Conservation (phyloP, 306 rosid species). For the Dalbergia cultrata region DNA sequence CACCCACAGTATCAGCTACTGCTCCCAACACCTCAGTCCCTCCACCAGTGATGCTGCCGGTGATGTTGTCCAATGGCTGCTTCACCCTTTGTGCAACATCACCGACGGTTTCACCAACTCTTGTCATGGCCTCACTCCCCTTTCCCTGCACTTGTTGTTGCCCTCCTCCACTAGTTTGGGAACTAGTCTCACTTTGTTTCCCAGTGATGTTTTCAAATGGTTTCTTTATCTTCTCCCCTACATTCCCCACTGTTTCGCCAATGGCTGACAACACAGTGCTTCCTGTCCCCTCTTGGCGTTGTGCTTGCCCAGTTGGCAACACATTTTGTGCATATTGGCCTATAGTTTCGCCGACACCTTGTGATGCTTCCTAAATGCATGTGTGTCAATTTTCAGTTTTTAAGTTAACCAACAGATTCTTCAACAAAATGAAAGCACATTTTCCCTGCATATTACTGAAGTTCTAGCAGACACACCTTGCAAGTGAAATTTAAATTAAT, state of each 20-base stretch:
- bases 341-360: conserved; percentile 47
- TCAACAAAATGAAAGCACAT: conserved; percentile 17
- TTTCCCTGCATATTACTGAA: neutral
- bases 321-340: conserved; percentile 23
- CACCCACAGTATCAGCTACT: conserved; percentile 50
- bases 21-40: conserved; percentile 48
- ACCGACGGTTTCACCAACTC: conserved; percentile 12
- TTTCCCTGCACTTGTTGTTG: neutral
- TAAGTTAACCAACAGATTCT: neutral
- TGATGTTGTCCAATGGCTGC: conserved; percentile 6
- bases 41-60: conserved; percentile 32
- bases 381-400: conserved; percentile 29
- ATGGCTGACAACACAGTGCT: conserved; percentile 41
- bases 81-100: neutral
- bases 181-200: neutral
- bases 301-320: conserved; percentile 31
- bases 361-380: conserved; percentile 42
- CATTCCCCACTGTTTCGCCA: conserved; percentile 29
- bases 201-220: conserved; percentile 34
- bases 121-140: neutral
- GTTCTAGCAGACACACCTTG: neutral
- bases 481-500: too few relatives aligned
- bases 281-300: conserved; percentile 33
- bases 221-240: conserved; percentile 43
- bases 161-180: neutral